Evolutionary conservation across 2,329 filamentous ascomycete genomes (phyloP).

Genomic region (Botrytis paeoniae): DNA sequence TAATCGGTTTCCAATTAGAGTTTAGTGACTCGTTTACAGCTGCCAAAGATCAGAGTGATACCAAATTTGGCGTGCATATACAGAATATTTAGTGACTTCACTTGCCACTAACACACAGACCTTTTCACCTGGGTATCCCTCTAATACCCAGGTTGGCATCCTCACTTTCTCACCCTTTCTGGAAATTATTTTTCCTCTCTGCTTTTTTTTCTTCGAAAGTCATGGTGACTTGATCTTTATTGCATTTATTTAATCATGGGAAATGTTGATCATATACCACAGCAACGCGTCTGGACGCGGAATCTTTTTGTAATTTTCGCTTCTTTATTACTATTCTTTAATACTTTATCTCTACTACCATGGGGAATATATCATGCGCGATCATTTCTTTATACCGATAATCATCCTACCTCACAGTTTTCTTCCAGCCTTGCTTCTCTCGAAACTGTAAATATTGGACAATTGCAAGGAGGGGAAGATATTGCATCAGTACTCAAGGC

Average conservation of each 20-base stretch:
- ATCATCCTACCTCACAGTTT: not conserved
- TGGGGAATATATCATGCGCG: slow-evolving; percentile 6
- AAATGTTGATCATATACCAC: slow-evolving; percentile 17
- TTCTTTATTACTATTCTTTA: slow-evolving; percentile 14
- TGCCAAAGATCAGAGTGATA: not conserved
- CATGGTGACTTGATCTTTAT: slow-evolving; percentile 1
- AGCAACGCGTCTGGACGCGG: slow-evolving; percentile 17
- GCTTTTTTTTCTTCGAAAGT: not conserved
- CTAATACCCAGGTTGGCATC: not conserved
- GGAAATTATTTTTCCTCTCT: not conserved
- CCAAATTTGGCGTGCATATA: not conserved
- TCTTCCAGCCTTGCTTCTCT: slow-evolving; percentile 1
- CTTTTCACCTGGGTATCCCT: not conserved
- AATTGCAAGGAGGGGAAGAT: slow-evolving; percentile 4
- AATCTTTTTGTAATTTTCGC: slow-evolving; percentile 13
- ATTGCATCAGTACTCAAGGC: not conserved
- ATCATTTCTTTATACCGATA: not conserved
- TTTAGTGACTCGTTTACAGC: not conserved
- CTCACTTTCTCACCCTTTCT: not conserved
- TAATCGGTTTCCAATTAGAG: not conserved
- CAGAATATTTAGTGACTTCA: not conserved
- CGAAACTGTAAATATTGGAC: not conserved
- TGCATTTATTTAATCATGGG: slow-evolving; percentile 12
- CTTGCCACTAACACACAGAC: not conserved
- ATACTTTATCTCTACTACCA: slow-evolving; percentile 15